Percentiles rank a stretch among this genome's conserved stretches.
Evolutionary conservation across 1,284 basidiomycete genomes (phyloP).

Genomic region (Fomitiporia mediterranea): DNA sequence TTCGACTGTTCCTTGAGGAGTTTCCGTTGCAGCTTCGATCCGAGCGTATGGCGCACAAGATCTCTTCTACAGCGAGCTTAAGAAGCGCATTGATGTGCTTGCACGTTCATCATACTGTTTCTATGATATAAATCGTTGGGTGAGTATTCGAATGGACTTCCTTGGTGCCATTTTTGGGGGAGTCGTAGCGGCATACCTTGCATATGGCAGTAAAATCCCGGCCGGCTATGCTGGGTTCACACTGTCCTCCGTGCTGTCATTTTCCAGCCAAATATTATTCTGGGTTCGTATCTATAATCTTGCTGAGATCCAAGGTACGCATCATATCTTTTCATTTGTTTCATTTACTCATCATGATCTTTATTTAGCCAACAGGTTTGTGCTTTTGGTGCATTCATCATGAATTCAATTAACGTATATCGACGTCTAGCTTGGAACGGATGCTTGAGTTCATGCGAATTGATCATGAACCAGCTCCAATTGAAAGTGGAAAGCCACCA

Average conservation of each 20-base stretch:
- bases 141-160: slow-evolving; percentile 20
- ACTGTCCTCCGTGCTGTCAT: slow-evolving; percentile 17
- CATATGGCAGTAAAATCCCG: slow-evolving; percentile 18
- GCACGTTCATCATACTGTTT: slow-evolving; percentile 21
- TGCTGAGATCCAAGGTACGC: slow-evolving; percentile 21
- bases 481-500: slow-evolving; percentile 23
- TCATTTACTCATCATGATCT: not conserved
- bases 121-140: slow-evolving; percentile 25
- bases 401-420: not conserved
- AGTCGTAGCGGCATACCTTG: slow-evolving; percentile 20
- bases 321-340: not conserved
- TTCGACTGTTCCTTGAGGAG: not conserved
- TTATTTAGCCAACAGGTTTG: slow-evolving; percentile 17
- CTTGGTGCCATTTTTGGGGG: slow-evolving; percentile 22
- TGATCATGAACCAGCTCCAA: slow-evolving; percentile 35
- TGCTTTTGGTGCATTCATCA: not conserved
- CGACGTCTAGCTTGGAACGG: slow-evolving; percentile 32
- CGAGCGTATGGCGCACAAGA: slow-evolving; percentile 26
- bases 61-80: slow-evolving; percentile 19
- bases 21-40: slow-evolving; percentile 28
- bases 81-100: slow-evolving; percentile 23
- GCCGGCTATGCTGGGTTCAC: slow-evolving; percentile 23
- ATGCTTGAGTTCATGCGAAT: slow-evolving; percentile 41
- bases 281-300: slow-evolving; percentile 23
- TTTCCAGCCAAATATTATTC: slow-evolving; percentile 13